Evolutionary conservation across 2,329 filamentous ascomycete genomes (phyloP), one percentile per base, ranked within the genome.

Genomic region (Verticillium dahliae): DNA sequence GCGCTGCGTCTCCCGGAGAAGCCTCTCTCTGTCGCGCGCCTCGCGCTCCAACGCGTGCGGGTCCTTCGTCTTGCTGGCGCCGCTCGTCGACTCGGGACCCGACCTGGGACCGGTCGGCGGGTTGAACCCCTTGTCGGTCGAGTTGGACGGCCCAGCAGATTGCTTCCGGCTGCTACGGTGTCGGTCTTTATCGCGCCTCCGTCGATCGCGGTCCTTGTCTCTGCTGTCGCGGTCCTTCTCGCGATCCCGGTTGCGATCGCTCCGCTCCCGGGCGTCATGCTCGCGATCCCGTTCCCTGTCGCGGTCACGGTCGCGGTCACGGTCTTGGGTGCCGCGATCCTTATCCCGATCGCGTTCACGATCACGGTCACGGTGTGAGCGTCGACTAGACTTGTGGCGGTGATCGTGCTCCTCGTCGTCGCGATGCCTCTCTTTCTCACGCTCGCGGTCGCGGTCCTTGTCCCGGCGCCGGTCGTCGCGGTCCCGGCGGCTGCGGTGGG

Each of bases 41-140:
- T 90, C 88, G 27, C 89, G 85, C 72, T 91, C 89, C 0, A 87
- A 77, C 1, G 88, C 88, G 72, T 90, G 88, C n/a, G 85, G 80
- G 65, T 90, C 86, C 62, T 78, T 80, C 45, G 66, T 52, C 34
- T 33, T 58, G 57, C n/a, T 71, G 68, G 9, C 35, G 13, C 61
- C 68, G 54, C 58, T 64, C 66, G 58, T 66, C 58, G 60, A 65
- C 58, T 39, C 73, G 45, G 74, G 69, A 18, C 69, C 70, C n/a
- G 70, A 39, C 37, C 39, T 55, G 58, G 68, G 67, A 9, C 76
- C 78, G 27, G 73, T 73, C 2, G 79, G 76, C 9, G 76, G 75
- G 58, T 79, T 77, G 67, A 77, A 76, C 4, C 71, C 70, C 59
- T 75, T 75, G n/a, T 75, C 75, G 1, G 70, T 69, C n/a, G 74